Evolutionary conservation across 2,329 filamentous ascomycete species (phyloP), one percentile per base, ranked within the genome.

Genomic region (Penicillium sclerotiorum): DNA sequence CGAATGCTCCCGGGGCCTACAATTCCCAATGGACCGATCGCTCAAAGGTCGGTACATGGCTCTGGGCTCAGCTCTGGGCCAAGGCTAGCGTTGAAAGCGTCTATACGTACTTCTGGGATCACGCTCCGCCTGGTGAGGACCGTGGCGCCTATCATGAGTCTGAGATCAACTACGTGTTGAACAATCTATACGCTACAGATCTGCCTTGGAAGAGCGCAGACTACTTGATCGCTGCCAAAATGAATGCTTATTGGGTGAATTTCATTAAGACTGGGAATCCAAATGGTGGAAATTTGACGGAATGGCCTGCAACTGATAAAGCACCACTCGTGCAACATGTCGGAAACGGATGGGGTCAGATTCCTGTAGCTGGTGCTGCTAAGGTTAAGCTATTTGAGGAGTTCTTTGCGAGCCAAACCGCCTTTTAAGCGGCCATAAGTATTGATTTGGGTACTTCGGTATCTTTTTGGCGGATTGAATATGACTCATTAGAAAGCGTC

Each of bases 131-230:
- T 15, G 42, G 42, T 20, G 30, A 45, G 13, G 42, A 45, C 21
- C 42, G 36, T n/a, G 42, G 42, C 18, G 42, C 42, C 15, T 45
- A 45, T 18, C 42, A 45, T 15, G 42, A 45, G 20, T 45, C 42
- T 25, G 42, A 45, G 42, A 45, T 45, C 30, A 45, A 45, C 20
- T 45, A 45, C 20, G 42, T 45, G 20, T 21, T 45, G 17, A 45
- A 45, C 30, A 45, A 45, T n/a, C 42, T 45, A n/a, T 45, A 45
- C 30, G 42, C 17, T 1, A 45, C 42, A 4, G 42, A 45, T n/a
- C 32, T 22, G 30, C 42, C 42, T 21, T 45, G 42, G 42, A 45
- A 12, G 5, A 21, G 30, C 5, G 23, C 35, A n/a, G 42, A 45
- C 20, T 45, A 45, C 20, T 27, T 15, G 6, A 45, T 45, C 21